Evolutionary conservation across 2,329 filamentous ascomycete genomes (phyloP).

Genomic region (Cryphonectria naterciae): DNA sequence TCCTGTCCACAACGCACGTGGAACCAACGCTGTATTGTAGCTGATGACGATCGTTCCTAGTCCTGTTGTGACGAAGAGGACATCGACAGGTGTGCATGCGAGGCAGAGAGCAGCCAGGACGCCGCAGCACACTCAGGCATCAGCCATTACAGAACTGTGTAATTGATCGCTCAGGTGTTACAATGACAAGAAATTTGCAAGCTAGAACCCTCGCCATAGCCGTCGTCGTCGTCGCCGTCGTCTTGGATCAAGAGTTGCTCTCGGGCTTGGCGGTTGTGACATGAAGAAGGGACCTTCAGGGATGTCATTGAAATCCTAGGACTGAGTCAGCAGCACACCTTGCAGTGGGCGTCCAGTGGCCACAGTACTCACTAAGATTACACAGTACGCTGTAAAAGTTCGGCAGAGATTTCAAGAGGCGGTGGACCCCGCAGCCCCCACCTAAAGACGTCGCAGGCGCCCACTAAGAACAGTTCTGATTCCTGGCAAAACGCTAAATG

Average conservation of each 20-base stretch:
- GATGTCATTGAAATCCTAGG: too few relatives aligned
- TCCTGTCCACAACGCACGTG: neutral
- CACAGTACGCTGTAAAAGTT: neutral
- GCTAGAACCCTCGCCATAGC: neutral
- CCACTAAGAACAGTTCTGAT: conserved; percentile 6
- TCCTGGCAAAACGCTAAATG: neutral
- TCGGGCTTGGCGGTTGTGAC: neutral
- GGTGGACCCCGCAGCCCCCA: conserved; percentile 17
- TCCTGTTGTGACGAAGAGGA: too few relatives aligned
- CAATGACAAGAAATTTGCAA: neutral
- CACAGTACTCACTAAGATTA: neutral
- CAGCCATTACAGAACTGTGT: neutral
- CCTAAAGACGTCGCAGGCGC: conserved; percentile 4
- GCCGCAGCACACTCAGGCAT: too few relatives aligned
- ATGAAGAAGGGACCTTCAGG: too few relatives aligned
- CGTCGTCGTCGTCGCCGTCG: neutral
- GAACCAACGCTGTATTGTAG: too few relatives aligned
- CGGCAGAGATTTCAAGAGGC: conserved; percentile 29
- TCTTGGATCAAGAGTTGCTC: neutral
- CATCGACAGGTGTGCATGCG: too few relatives aligned
- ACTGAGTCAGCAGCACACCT: too few relatives aligned
- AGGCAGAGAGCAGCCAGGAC: too few relatives aligned
- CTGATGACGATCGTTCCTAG: too few relatives aligned
- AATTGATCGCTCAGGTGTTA: neutral
- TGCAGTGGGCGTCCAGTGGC: neutral